Percentiles rank a stretch among this genome's conserved stretches.
Conservation (phyloP, 2,329 filamentous ascomycete species). For the Periconia digitata region DNA sequence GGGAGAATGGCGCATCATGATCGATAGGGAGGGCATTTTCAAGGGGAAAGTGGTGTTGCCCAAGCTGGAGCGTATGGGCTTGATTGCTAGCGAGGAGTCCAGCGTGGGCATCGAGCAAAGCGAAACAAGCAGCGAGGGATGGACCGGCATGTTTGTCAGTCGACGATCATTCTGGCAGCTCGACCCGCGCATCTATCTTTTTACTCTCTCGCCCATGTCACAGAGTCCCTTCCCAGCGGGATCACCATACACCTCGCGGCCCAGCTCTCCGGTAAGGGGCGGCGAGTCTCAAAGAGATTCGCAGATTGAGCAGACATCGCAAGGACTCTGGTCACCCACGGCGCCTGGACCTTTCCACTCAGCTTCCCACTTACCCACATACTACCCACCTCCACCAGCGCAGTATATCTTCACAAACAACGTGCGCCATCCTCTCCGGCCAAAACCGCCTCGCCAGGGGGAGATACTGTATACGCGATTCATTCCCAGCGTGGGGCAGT, state of each 20-base stretch:
- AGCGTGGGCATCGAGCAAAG: slow-evolving; percentile 68
- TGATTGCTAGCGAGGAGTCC: slow-evolving; percentile 76
- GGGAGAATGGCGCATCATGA: slow-evolving; percentile 83
- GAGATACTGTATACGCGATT: slow-evolving; percentile 90
- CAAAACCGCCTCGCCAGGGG: slow-evolving; percentile 86
- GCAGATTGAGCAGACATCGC: slow-evolving; percentile 33
- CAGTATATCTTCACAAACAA: slow-evolving; percentile 79
- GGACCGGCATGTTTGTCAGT: slow-evolving; percentile 80
- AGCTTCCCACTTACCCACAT: slow-evolving; percentile 83
- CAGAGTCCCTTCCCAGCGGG: slow-evolving; percentile 52
- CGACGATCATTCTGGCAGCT: slow-evolving; percentile 88
- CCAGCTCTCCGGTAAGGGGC: slow-evolving; percentile 51
- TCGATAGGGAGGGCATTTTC: slow-evolving; percentile 86
- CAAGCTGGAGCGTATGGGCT: slow-evolving; percentile 90
- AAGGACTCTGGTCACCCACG: slow-evolving; percentile 44
- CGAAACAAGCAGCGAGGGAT: slow-evolving; percentile 65
- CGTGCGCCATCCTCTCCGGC: slow-evolving; percentile 80
- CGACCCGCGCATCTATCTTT: slow-evolving; percentile 82
- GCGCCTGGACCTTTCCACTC: slow-evolving; percentile 73
- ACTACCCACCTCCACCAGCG: slow-evolving; percentile 80
- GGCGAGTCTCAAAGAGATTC: slow-evolving; percentile 21
- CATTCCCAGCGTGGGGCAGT: slow-evolving; percentile 78
- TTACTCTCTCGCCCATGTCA: slow-evolving; percentile 69
- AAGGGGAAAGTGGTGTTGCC: slow-evolving; percentile 79
- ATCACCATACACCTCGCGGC: slow-evolving; percentile 55